Percentiles rank a stretch among this genome's conserved stretches.
Conservation (phyloP, 805 yeast genomes). For the Wickerhamomyces ciferrii region DNA sequence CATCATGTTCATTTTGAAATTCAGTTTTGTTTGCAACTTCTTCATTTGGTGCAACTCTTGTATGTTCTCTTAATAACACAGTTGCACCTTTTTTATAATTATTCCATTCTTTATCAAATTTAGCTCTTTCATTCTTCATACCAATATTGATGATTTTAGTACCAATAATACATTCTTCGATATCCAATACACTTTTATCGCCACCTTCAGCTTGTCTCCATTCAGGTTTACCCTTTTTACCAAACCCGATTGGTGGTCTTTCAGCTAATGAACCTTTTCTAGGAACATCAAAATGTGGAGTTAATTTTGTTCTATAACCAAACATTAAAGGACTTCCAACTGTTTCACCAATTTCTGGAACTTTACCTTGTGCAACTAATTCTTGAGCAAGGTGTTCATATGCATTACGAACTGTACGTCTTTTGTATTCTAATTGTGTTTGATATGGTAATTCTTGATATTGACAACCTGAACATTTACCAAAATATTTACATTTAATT, state of each 20-base stretch:
- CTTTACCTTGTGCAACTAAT: constrained; percentile 31
- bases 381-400: constrained; percentile 69
- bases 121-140: constrained; percentile 58
- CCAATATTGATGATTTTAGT: constrained; percentile 75
- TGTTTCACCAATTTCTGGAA: constrained; percentile 63
- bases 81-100: constrained; percentile 79
- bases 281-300: constrained; percentile 92
- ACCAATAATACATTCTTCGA: constrained; percentile 91
- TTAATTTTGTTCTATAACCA: constrained; percentile 84
- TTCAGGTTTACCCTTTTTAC: constrained; percentile 71
- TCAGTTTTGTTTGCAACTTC: constrained; percentile 19
- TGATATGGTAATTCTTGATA: constrained; percentile 74
- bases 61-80: constrained; percentile 74
- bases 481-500: constrained; percentile 79
- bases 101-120: constrained; percentile 40
- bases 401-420: constrained; percentile 74
- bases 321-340: constrained; percentile 73
- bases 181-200: constrained; percentile 66
- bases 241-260: constrained; percentile 83
- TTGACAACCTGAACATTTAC: constrained; percentile 93
- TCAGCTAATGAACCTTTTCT: constrained; percentile 35
- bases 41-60: constrained; percentile 29
- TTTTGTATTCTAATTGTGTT: constrained; percentile 68
- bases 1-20: constrained; percentile 32
- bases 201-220: constrained; percentile 62